phyloP scores from a whole-genome alignment of 805 yeast genomes.

The Starmera quercuum region DNA sequence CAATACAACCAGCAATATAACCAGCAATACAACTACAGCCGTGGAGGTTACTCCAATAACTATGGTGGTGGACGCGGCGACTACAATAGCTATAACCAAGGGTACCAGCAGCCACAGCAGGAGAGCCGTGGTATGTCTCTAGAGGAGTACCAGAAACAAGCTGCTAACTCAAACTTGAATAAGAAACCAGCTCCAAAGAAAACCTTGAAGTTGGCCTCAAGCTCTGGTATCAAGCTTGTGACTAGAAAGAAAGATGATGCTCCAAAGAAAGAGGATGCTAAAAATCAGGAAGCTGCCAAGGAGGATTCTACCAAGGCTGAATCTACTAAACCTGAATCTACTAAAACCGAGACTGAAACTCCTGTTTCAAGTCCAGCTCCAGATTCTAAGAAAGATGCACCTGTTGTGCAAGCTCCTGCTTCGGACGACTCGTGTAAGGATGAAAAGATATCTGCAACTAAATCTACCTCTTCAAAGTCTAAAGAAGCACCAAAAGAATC shows the following conservation, averaged over 20 bases:
- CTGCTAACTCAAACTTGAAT: conserved; percentile 27
- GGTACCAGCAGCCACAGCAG: conserved; percentile 16
- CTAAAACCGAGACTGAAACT: conserved; percentile 2
- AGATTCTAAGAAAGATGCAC: background rate
- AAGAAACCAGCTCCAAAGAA: conserved; percentile 48
- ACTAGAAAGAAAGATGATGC: conserved; percentile 34
- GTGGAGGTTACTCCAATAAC: conserved; percentile 6
- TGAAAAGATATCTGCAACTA: conserved; percentile 3
- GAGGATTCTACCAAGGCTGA: conserved; percentile 4
- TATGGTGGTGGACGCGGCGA: conserved; percentile 20
- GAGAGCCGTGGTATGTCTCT: conserved; percentile 57
- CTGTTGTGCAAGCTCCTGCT: conserved; percentile 11
- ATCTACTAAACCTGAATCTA: conserved; percentile 14
- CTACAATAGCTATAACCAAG: conserved; percentile 11
- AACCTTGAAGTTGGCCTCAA: conserved; percentile 57
- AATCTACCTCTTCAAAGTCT: background rate
- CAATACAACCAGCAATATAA: conserved; percentile 20
- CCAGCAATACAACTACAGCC: conserved; percentile 15
- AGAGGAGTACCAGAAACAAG: conserved; percentile 73
- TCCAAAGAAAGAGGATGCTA: conserved; percentile 16
- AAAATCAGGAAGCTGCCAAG: conserved; percentile 16
- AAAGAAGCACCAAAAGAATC: conserved; percentile 11
- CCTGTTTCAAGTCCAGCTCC: conserved; percentile 5
- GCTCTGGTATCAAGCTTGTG: conserved; percentile 58
- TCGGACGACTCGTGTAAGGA: no score